Percentiles rank a stretch among this genome's conserved stretches.
phyloP scores from a whole-genome alignment of 345 rosid species.

The Atalantia buxifolia region DNA sequence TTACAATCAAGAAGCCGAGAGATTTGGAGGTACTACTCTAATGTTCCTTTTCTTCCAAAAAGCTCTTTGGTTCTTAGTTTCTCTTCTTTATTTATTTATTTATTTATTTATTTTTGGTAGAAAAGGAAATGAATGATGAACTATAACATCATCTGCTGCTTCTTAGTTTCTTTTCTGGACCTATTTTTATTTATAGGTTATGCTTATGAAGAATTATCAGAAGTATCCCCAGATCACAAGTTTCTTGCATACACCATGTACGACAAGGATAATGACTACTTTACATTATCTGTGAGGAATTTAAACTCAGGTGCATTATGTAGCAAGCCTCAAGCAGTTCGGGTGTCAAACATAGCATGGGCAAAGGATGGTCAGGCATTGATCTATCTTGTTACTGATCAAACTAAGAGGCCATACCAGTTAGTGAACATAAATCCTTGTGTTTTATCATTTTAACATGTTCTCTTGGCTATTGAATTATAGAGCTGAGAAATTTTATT shows the following conservation, averaged over 20 bases:
- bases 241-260: slow-evolving; percentile 98
- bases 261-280: slow-evolving; percentile 87
- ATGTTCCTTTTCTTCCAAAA: slow-evolving; percentile 5
- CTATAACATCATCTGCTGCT: not conserved
- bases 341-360: slow-evolving; percentile 88
- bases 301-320: slow-evolving; percentile 89
- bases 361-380: slow-evolving; percentile 80
- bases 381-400: slow-evolving; percentile 86
- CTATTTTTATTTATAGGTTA: slow-evolving; percentile 46
- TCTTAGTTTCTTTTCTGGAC: not conserved
- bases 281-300: slow-evolving; percentile 74
- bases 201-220: slow-evolving; percentile 92
- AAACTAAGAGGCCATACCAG: slow-evolving; percentile 80
- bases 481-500: slow-evolving; percentile 10
- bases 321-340: slow-evolving; percentile 82
- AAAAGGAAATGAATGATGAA: not conserved
- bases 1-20: slow-evolving; percentile 91
- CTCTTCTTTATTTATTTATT: no score
- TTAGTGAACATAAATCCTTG: slow-evolving; percentile 9
- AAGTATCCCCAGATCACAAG: slow-evolving; percentile 84
- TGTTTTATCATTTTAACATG: not conserved
- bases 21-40: slow-evolving; percentile 77
- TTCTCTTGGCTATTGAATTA: slow-evolving; percentile 3
- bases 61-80: not conserved
- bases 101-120: not conserved